Evolutionary conservation across 2,329 filamentous ascomycete genomes (phyloP).

Genomic region (Paraphaeosphaeria sporulosa): DNA sequence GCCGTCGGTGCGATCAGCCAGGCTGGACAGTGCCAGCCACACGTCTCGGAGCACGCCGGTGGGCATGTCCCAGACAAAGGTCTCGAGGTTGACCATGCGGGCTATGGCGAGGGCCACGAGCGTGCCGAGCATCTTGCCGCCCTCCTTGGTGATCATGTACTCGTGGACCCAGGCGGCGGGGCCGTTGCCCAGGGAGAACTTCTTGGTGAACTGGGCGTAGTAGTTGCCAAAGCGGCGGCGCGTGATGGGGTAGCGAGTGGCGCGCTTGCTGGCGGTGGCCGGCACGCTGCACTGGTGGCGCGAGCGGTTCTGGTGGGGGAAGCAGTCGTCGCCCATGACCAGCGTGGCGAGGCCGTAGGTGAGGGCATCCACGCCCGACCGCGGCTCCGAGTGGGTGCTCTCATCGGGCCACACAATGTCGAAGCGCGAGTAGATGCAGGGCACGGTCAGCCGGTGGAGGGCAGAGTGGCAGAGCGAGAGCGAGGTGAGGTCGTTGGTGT

Average conservation of each 20-base stretch:
- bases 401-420: conserved; percentile 89
- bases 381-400: conserved; percentile 67
- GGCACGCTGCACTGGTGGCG: conserved; percentile 22
- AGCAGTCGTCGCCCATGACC: conserved; percentile 74
- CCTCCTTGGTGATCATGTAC: conserved; percentile 82
- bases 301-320: conserved; percentile 55
- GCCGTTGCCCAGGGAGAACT: conserved; percentile 86
- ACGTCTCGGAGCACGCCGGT: conserved; percentile 83
- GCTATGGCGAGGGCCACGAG: conserved; percentile 80
- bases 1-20: conserved; percentile 67
- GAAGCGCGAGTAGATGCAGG: conserved; percentile 83
- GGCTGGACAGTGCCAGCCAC: conserved; percentile 78
- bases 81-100: conserved; percentile 82
- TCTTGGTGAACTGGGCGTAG: conserved; percentile 79
- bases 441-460: conserved; percentile 76
- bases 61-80: conserved; percentile 89
- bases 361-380: conserved; percentile 79
- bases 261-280: conserved; percentile 16
- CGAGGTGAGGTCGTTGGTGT: conserved; percentile 82
- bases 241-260: conserved; percentile 44
- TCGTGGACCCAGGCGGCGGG: conserved; percentile 80
- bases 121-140: conserved; percentile 88
- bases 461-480: conserved; percentile 80
- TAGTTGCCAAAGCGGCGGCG: conserved; percentile 70
- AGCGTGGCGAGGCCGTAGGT: conserved; percentile 83